Percentiles rank a stretch among this genome's conserved stretches.
Conservation (phyloP, 139 green algal genomes). For the Closterium sp. region DNA sequence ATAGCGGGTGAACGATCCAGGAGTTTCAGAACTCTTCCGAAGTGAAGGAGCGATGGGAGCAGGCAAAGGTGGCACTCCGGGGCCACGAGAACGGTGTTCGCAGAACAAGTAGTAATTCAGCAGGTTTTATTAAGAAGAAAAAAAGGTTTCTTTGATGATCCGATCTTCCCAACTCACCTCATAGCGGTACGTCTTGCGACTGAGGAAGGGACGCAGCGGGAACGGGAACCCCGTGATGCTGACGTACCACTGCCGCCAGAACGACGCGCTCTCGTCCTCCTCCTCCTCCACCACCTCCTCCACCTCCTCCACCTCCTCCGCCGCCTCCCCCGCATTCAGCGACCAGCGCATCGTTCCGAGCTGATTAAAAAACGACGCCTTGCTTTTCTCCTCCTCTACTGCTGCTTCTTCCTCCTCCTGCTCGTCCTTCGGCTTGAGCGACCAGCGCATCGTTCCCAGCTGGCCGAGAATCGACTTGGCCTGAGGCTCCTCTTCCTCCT, state of each 20-base stretch:
- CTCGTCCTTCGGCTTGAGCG: not conserved
- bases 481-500: not conserved
- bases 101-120: too few relatives aligned
- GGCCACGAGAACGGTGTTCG: too few relatives aligned
- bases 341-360: not conserved
- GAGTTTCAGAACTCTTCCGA: too few relatives aligned
- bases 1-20: not conserved
- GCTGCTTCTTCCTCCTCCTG: not conserved
- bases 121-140: not conserved
- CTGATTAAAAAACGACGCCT: not conserved
- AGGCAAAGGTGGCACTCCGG: too few relatives aligned
- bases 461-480: not conserved
- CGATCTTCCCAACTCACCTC: slow-evolving; percentile 65
- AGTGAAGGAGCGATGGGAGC: too few relatives aligned
- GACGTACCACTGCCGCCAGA: slow-evolving; percentile 16
- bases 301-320: not conserved
- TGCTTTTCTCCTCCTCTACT: not conserved
- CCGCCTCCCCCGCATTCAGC: not conserved
- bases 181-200: slow-evolving; percentile 65
- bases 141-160: not conserved
- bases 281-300: not conserved
- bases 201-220: slow-evolving; percentile 74
- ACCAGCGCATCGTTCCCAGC: not conserved
- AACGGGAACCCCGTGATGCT: slow-evolving; percentile 84
- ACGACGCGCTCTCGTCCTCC: not conserved